Evolutionary conservation across 2,329 filamentous ascomycete genomes (phyloP).

Genomic region (Clonostachys byssicola): DNA sequence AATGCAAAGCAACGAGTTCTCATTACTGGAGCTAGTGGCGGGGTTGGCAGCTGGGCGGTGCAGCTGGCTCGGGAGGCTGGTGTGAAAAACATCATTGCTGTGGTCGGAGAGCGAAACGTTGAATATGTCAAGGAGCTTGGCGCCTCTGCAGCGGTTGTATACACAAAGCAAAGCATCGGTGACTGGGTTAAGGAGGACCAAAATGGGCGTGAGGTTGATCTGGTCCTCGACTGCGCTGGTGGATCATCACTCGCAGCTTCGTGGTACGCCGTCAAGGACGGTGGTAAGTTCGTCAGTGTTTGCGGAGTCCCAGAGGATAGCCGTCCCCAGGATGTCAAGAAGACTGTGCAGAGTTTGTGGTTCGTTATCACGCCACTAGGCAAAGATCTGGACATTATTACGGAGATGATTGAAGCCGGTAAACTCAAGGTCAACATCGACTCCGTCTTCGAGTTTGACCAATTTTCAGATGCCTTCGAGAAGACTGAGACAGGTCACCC

Average conservation of each 20-base stretch:
- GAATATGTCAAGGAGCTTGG: constrained; percentile 17
- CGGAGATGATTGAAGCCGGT: constrained; percentile 23
- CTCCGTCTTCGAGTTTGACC: constrained; percentile 28
- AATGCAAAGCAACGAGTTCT: constrained; percentile 26
- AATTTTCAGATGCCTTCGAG: constrained; percentile 30
- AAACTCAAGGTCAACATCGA: constrained; percentile 25
- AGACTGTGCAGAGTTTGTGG: constrained; percentile 20
- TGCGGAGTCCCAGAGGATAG: constrained; percentile 17
- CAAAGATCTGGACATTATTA: constrained; percentile 24
- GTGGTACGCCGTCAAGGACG: constrained; percentile 26
- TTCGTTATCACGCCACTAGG: constrained; percentile 31
- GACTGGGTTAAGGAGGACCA: constrained; percentile 21
- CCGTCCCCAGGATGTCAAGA: constrained; percentile 21
- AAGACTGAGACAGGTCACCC: constrained; percentile 24
- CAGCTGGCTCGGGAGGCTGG: constrained; percentile 28
- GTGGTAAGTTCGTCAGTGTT: constrained; percentile 26
- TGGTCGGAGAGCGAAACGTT: constrained; percentile 19
- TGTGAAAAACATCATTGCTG: constrained; percentile 25
- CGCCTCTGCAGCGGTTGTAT: constrained; percentile 29
- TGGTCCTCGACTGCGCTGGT: constrained; percentile 30
- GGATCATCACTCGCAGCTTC: constrained; percentile 20
- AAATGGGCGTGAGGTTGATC: constrained; percentile 17
- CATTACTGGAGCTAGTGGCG: constrained; percentile 30
- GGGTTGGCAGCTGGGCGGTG: constrained; percentile 32
- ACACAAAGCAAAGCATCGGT: constrained; percentile 18